A percentile compares a stretch with the other conserved stretches of the same genome.
Conservation (phyloP, 2,329 filamentous ascomycete genomes). For the Paraconiothyrium brasiliense region DNA sequence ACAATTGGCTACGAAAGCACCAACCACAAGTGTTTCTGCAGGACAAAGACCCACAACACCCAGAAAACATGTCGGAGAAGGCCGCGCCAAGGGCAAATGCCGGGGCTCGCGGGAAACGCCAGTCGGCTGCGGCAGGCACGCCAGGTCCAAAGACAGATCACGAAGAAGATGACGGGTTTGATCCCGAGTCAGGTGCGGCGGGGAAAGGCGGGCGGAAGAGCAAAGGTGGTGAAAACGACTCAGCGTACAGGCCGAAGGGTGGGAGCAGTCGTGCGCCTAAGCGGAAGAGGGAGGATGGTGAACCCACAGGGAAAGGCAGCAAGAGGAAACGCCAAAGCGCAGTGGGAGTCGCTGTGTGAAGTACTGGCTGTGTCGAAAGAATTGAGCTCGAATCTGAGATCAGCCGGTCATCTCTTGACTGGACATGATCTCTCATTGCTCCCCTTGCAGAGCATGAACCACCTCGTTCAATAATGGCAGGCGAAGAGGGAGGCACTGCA, state of each 20-base stretch:
- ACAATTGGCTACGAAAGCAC: slow-evolving; percentile 92
- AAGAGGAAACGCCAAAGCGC: slow-evolving; percentile 46
- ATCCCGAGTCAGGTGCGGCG: slow-evolving; percentile 39
- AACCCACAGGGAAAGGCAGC: slow-evolving; percentile 37
- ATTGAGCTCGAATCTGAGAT: neutral
- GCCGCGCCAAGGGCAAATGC: slow-evolving; percentile 37
- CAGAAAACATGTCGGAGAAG: slow-evolving; percentile 50
- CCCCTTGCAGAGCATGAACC: neutral
- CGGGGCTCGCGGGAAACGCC: slow-evolving; percentile 43
- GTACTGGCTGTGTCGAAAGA: neutral
- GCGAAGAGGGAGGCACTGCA: slow-evolving; percentile 5
- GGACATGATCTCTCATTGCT: neutral
- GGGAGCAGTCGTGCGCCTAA: slow-evolving; percentile 54
- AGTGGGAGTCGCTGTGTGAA: slow-evolving; percentile 17
- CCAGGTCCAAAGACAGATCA: slow-evolving; percentile 48
- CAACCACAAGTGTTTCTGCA: slow-evolving; percentile 86
- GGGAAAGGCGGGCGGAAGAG: slow-evolving; percentile 31
- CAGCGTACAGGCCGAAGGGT: slow-evolving; percentile 59
- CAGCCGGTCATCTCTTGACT: neutral
- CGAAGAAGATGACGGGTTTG: slow-evolving; percentile 54
- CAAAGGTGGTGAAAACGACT: slow-evolving; percentile 53
- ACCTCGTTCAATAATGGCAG: neutral
- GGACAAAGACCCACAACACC: slow-evolving; percentile 63
- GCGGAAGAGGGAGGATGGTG: slow-evolving; percentile 55
- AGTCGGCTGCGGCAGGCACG: slow-evolving; percentile 46